Evolutionary conservation across 345 rosid genomes (phyloP), one percentile per base, ranked within the genome.

Genomic region (Arabis alpina): DNA sequence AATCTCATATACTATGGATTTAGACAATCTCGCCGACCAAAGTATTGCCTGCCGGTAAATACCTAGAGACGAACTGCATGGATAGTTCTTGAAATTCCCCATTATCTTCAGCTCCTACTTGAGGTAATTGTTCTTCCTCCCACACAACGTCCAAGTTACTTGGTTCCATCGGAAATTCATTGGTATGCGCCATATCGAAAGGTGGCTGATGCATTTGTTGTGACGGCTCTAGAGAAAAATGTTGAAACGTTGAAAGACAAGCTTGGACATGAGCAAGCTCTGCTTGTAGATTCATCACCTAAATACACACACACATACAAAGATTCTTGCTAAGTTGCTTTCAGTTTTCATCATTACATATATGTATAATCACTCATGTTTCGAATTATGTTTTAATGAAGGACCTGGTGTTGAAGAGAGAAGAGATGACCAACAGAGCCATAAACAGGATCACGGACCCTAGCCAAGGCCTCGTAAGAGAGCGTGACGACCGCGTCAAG

Each of bases 331-430:
- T 27, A 10, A 50, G 1, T 54, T 19, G 23, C 23, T 19, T 19
- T 19, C 23, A 19, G 23, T 19, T 19, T 19, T 19, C 23, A 19
- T 19, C 23, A 19, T 19, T 19, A 19, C 23, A 19, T 19, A 19
- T 19, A 19, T 19, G 23, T 19, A 19, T 19, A 19, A 19, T 19
- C 23, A 19, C 23, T 19, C 23, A 1, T 19, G 32, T 44, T 59
- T 15, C 34, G 13, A 8, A 64, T 56, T 9, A 54, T 48, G 59
- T 47, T 56, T 40, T 5, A 5, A 24, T 11, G 4, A 66, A 30
- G 61, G 34, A 82, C 95, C 98, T 93, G 98, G 25, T 88, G 89
- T 70, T 93, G 97, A 57, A 93, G 90, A 28, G 91, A 68, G 70
- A 88, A 84, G 73, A 90, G 82, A 64, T 87, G 97, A 10, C 80